These are phyloP conservation scores for Cicer yamashitae DNA, from an alignment of 306 rosid genomes.

Conservation along the genomic window DNA sequence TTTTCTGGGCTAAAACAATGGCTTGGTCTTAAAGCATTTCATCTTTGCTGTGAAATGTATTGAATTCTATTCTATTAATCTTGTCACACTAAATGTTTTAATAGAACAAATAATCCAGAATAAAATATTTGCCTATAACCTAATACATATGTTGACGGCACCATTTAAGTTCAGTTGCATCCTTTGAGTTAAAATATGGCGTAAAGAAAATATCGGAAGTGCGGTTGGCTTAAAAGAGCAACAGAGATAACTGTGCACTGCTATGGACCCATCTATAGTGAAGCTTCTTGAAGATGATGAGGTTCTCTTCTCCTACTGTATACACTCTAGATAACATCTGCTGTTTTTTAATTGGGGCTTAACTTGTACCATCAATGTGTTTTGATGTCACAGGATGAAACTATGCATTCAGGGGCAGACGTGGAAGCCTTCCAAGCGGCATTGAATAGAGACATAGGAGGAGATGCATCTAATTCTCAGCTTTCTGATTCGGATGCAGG, in stretches of 20 bases:
- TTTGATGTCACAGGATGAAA: slow-evolving; percentile 68
- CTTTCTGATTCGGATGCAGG: slow-evolving; percentile 63
- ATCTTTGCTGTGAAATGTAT: neutral
- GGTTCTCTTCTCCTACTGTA: slow-evolving; percentile 51
- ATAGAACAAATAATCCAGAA: neutral
- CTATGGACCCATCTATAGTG: slow-evolving; percentile 87
- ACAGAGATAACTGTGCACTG: neutral
- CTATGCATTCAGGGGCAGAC: slow-evolving; percentile 87
- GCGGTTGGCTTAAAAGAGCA: neutral
- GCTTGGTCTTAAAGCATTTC: neutral
- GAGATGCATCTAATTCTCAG: slow-evolving; percentile 64
- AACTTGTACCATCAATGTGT: slow-evolving; percentile 16
- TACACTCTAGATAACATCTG: slow-evolving; percentile 19
- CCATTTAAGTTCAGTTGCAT: slow-evolving; percentile 22
- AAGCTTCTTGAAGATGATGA: slow-evolving; percentile 94
- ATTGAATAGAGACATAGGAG: slow-evolving; percentile 77
- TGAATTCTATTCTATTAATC: neutral
- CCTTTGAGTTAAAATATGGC: neutral
- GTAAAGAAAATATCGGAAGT: neutral
- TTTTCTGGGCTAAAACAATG: no score
- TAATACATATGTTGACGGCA: slow-evolving; percentile 10
- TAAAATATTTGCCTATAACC: neutral
- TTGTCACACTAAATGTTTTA: slow-evolving; percentile 2
- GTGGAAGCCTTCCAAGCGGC: slow-evolving; percentile 94
- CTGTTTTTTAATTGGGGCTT: slow-evolving; percentile 7